Base-by-base conservation (phyloP, 2,329 filamentous ascomycete genomes). In the Hypoxylon sp. region DNA sequence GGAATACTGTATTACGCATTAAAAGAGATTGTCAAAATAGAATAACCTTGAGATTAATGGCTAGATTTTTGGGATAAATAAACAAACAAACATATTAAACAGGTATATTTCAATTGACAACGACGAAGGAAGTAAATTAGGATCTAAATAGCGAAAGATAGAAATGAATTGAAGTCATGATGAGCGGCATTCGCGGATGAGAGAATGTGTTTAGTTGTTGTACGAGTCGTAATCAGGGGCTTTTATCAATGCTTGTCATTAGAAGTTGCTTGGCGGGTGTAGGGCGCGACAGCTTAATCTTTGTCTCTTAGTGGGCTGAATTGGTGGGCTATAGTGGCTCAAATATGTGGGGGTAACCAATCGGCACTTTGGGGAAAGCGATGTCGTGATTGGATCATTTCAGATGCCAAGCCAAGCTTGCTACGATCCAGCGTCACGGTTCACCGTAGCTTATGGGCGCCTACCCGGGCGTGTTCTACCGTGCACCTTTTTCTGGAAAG, bases 181-280 rank as follows among this genome's bases (percentile, higher is more conserved):
- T 32, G 40, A 13, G 47, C 54, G 54, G 54, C 23, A 47, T 19
- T 40, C n/a, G 47, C 54, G 50, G 50, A 53, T 43, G 42, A 32
- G 26, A n/a, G 25, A 35, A 25, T 15, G n/a, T 40, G n/a, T 17
- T 8, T 25, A 38, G 11, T 37, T 17, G 19, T 38, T 25, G 20
- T 40, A 43, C 13, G 20, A 36, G 16, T 29, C 26, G n/a, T 21
- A 47, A 43, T 55, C 17, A 55, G 45, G 51, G 51, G 51, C 31
- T 50, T 34, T 45, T 42, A 55, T 55, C 35, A 26, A 47, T 19
- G 21, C 40, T 40, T 44, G 17, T 30, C 19, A 45, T 54, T 49
- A 40, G 45, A 46, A 50, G 31, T 27, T 36, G 34, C 38, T 40
- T 47, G 38, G 44, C 37, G 34, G 38, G 21, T 38, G n/a, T n/a